Percentiles rank a stretch among this genome's conserved stretches.
phyloP scores from a whole-genome alignment of 306 rosid species.

The Acacia crassicarpa region DNA sequence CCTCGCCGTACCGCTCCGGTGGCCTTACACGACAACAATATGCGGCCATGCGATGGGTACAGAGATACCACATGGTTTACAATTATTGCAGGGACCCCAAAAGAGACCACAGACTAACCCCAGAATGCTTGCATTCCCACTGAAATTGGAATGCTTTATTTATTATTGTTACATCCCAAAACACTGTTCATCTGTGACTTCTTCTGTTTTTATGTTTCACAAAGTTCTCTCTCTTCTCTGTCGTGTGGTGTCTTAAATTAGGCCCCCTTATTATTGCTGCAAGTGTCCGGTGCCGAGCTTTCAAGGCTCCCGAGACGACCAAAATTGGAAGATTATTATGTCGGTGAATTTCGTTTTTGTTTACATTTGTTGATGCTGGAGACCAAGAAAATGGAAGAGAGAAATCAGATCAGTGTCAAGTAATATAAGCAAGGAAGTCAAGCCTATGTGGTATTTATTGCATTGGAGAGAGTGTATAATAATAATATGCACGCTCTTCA shows the following conservation, averaged over 20 bases:
- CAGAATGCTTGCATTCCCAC: slow-evolving; percentile 67
- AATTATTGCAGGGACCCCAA: slow-evolving; percentile 79
- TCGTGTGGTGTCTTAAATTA: slow-evolving; percentile 38
- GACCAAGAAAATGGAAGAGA: neutral
- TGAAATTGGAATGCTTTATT: slow-evolving; percentile 13
- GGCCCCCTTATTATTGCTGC: slow-evolving; percentile 10
- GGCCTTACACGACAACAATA: slow-evolving; percentile 65
- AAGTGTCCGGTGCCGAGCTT: neutral
- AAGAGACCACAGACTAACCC: slow-evolving; percentile 89
- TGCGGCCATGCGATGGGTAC: slow-evolving; percentile 85
- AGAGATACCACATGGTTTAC: slow-evolving; percentile 70
- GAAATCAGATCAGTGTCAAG: slow-evolving; percentile 30
- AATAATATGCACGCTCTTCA: slow-evolving; percentile 22
- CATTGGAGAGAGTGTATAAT: slow-evolving; percentile 14
- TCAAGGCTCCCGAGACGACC: slow-evolving; percentile 34
- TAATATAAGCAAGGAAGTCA: slow-evolving; percentile 27
- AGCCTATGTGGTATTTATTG: slow-evolving; percentile 23
- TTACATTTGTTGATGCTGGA: slow-evolving; percentile 8
- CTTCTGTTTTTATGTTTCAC: slow-evolving; percentile 28
- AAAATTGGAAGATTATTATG: slow-evolving; percentile 40
- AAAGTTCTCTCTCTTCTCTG: slow-evolving; percentile 32
- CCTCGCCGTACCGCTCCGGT: slow-evolving; percentile 75
- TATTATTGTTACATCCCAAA: neutral
- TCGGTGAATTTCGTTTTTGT: slow-evolving; percentile 16
- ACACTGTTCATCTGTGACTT: slow-evolving; percentile 33